These are phyloP conservation scores for Phoma sp. DNA, from an alignment of 2,329 filamentous ascomycete genomes.

Conservation along the genomic window DNA sequence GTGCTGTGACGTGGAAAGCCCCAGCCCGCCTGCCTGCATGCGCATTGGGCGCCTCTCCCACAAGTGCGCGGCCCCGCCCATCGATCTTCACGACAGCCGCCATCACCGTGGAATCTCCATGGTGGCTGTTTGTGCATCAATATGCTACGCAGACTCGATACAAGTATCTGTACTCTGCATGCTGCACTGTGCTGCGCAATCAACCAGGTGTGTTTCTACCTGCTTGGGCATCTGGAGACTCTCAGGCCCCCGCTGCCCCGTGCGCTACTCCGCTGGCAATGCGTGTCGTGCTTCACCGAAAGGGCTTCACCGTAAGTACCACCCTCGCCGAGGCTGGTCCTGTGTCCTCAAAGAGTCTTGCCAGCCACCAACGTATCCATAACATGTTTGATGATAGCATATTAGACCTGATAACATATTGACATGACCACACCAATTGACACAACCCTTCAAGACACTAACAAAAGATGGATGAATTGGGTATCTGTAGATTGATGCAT, in stretches of 20 bases:
- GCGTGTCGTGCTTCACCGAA: too few species aligned
- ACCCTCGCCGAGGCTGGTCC: not conserved
- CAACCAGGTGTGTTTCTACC: not conserved
- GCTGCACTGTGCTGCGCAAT: too few species aligned
- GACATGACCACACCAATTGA: too few species aligned
- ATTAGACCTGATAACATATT: too few species aligned
- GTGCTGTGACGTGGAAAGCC: slow-evolving; percentile 27
- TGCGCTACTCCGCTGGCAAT: slow-evolving; percentile 20
- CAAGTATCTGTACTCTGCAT: too few species aligned
- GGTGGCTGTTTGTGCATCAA: not conserved
- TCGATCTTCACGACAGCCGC: slow-evolving; percentile 1
- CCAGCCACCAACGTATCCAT: too few species aligned
- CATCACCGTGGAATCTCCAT: not conserved
- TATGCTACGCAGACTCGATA: too few species aligned
- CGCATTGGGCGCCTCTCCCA: slow-evolving; percentile 1
- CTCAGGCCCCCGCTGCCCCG: slow-evolving; percentile 11
- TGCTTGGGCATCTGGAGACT: slow-evolving; percentile 10
- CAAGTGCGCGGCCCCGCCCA: not conserved
- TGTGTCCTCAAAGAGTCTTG: not conserved
- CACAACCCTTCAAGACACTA: too few species aligned
- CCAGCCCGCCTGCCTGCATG: not conserved
- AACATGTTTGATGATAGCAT: too few species aligned
- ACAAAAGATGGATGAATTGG: slow-evolving; percentile 11
- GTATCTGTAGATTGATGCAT: slow-evolving; percentile 16
- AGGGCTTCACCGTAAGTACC: slow-evolving; percentile 1